These are phyloP conservation scores for Corynascus novoguineensis DNA, from an alignment of 495 filamentous ascomycete species.

Conservation along the genomic window DNA sequence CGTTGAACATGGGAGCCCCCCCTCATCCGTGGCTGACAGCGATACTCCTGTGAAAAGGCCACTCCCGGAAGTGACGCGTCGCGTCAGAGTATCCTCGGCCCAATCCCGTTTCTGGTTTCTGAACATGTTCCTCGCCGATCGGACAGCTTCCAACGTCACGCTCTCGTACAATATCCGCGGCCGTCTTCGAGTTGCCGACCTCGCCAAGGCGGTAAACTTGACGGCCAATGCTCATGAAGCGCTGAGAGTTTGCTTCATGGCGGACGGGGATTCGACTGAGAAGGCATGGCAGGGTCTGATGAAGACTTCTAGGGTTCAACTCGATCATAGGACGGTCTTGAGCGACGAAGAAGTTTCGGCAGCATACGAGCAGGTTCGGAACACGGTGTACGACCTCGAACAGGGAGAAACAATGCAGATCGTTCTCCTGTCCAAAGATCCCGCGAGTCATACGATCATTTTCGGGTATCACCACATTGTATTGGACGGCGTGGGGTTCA, in stretches of 20 bases:
- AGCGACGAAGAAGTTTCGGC: not conserved
- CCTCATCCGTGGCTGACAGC: not conserved
- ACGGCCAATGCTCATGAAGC: not conserved
- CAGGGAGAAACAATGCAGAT: constrained; percentile 19
- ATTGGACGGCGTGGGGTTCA: constrained; percentile 26
- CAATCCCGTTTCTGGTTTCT: constrained; percentile 49
- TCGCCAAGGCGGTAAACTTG: not conserved
- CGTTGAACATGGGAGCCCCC: not conserved
- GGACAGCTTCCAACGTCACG: constrained; percentile 35
- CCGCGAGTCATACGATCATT: constrained; percentile 16
- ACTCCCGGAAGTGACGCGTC: not conserved
- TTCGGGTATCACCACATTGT: constrained; percentile 29
- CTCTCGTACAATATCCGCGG: constrained; percentile 27
- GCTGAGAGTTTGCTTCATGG: not conserved
- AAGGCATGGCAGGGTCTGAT: not conserved
- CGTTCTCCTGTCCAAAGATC: constrained; percentile 12
- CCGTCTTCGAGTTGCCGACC: constrained; percentile 12
- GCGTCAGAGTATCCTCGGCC: constrained; percentile 12
- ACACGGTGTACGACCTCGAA: constrained; percentile 19
- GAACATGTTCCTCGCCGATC: constrained; percentile 30
- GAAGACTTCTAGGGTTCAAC: not conserved
- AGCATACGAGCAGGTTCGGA: constrained; percentile 7
- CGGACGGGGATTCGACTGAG: not conserved
- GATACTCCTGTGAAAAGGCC: not conserved
- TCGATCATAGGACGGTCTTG: constrained; percentile 6